Evolutionary conservation across 202 grass and related monocot species (phyloP).

Genomic region (Bolboschoenoplectus hybrid): DNA sequence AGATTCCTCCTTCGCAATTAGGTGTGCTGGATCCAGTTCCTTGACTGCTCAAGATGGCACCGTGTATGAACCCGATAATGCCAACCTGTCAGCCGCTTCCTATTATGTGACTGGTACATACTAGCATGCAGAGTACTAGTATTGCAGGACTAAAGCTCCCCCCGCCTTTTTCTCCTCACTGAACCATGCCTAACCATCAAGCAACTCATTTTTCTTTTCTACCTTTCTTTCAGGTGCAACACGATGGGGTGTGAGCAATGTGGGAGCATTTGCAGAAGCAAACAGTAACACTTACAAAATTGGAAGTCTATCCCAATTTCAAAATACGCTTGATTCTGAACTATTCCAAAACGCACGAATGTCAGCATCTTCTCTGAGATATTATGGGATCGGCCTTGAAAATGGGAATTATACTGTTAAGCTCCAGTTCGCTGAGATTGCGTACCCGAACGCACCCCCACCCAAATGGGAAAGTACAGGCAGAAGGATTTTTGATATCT

Average conservation of each 20-base stretch:
- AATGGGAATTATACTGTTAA: conserved; percentile 86
- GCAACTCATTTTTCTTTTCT: conserved; percentile 16
- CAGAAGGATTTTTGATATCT: conserved; percentile 91
- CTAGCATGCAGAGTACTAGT: not conserved
- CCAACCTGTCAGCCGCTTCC: conserved; percentile 50
- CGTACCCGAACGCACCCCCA: conserved; percentile 45
- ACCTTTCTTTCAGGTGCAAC: conserved; percentile 24
- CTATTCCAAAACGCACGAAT: conserved; percentile 71
- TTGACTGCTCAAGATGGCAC: conserved; percentile 57
- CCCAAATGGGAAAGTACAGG: conserved; percentile 54
- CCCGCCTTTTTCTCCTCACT: not conserved
- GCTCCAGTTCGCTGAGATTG: conserved; percentile 78
- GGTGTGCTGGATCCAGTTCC: conserved; percentile 48
- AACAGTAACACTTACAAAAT: conserved; percentile 47
- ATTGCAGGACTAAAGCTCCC: not conserved
- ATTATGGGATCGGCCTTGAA: conserved; percentile 79
- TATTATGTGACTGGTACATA: conserved; percentile 57
- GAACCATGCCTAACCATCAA: not conserved
- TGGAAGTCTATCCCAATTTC: conserved; percentile 51
- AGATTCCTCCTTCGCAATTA: conserved; percentile 72
- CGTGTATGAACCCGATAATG: conserved; percentile 52
- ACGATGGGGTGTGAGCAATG: conserved; percentile 73
- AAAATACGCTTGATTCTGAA: conserved; percentile 62
- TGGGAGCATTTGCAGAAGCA: conserved; percentile 54
- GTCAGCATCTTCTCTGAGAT: conserved; percentile 78